Percentiles rank a stretch among this genome's conserved stretches.
Conservation (phyloP, 495 filamentous ascomycete genomes). For the Jackrogersella multiformis region DNA sequence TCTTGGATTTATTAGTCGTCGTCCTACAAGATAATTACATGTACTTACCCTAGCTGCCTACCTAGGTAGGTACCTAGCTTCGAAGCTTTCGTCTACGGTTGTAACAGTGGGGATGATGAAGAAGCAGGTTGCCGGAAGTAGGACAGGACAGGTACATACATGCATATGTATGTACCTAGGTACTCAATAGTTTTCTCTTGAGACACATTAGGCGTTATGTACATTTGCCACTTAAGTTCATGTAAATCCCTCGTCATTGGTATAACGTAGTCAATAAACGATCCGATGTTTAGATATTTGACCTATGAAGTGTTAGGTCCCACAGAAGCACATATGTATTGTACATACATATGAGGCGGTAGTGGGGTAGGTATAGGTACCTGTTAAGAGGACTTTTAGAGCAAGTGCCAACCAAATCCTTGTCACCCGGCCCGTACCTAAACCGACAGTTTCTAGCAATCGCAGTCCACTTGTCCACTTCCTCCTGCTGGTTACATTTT, state of each 20-base stretch:
- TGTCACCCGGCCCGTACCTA: constrained; percentile 35
- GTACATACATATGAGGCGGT: too few relatives aligned
- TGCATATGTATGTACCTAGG: neutral
- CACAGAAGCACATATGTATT: too few relatives aligned
- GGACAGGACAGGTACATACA: constrained; percentile 11
- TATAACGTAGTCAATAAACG: constrained; percentile 9
- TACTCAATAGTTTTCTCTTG: constrained; percentile 12
- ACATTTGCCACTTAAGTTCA: constrained; percentile 1
- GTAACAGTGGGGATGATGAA: constrained; percentile 17
- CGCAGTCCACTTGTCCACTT: constrained; percentile 27
- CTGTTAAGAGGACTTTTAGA: too few relatives aligned
- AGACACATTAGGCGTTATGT: neutral
- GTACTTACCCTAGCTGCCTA: too few relatives aligned
- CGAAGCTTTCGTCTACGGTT: neutral
- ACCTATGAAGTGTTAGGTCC: too few relatives aligned
- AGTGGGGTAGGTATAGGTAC: neutral
- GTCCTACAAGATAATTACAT: neutral
- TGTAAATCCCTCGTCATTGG: constrained; percentile 8
- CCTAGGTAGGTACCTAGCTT: too few relatives aligned
- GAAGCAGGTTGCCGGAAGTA: constrained; percentile 24
- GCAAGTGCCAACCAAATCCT: too few relatives aligned
- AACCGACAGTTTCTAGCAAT: constrained; percentile 25
- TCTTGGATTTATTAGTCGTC: neutral
- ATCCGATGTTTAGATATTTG: constrained; percentile 3
- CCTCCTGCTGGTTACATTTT: too few relatives aligned